These are phyloP conservation scores for Phytopythium aichiense DNA, from an alignment of 352 stramenopile genomes.

Conservation along the genomic window DNA sequence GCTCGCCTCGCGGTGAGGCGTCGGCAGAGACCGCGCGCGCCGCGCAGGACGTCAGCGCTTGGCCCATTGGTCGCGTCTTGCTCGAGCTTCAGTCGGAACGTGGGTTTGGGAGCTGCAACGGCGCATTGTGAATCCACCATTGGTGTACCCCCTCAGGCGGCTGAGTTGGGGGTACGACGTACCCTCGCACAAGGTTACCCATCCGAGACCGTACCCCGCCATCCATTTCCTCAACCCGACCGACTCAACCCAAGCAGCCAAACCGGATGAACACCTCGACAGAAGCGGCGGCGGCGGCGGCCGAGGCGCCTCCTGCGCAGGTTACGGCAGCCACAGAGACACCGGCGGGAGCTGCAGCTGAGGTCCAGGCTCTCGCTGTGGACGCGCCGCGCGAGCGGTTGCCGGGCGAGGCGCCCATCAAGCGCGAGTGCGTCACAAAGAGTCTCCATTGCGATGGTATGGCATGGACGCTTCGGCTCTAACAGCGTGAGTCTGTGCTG, in stretches of 20 bases:
- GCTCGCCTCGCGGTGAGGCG: not conserved
- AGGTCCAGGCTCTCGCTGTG: not conserved
- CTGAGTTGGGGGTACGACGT: not conserved
- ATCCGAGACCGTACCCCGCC: not conserved
- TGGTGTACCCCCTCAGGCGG: not conserved
- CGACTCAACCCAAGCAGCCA: not conserved
- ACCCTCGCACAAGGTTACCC: not conserved
- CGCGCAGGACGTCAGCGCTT: not conserved
- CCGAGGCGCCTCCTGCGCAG: not conserved
- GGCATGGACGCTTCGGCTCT: not conserved
- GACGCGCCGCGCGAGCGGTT: slow-evolving; percentile 4
- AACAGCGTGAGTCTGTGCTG: not conserved
- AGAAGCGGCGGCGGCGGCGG: not conserved
- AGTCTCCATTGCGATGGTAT: not conserved
- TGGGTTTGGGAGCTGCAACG: no score
- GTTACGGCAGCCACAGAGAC: not conserved
- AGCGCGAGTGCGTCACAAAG: slow-evolving; percentile 10
- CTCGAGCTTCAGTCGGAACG: no score
- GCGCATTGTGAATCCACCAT: no score
- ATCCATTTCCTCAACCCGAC: not conserved
- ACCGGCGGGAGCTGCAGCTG: not conserved
- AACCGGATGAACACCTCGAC: not conserved
- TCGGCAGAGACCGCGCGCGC: not conserved
- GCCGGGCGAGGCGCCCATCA: slow-evolving; percentile 34
- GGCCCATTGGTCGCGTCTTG: no score